A percentile compares a stretch with the other conserved stretches of the same genome.
These are phyloP conservation scores for Trichoderma citrinoviride DNA, from an alignment of 2,329 filamentous ascomycete species.

Conservation along the genomic window DNA sequence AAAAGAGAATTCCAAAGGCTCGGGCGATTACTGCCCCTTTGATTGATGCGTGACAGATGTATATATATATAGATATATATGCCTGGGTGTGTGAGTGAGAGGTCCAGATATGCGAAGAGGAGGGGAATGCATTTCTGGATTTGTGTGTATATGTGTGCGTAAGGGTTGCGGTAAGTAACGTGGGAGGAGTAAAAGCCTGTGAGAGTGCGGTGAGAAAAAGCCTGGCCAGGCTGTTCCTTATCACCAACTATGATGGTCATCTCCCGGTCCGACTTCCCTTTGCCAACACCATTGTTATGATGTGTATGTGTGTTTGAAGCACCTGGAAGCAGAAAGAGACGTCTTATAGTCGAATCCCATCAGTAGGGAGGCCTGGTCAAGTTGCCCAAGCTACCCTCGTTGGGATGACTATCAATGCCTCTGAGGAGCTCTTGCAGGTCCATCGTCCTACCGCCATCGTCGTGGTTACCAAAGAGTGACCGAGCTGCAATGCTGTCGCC, in stretches of 20 bases:
- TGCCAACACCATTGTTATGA: not conserved
- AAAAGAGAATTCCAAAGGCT: not conserved
- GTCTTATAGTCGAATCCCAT: not conserved
- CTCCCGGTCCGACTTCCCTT: not conserved
- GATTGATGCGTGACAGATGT: not conserved
- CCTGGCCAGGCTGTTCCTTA: not conserved
- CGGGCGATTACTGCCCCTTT: not conserved
- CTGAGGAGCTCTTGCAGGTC: conserved; percentile 50
- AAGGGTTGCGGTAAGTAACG: not conserved
- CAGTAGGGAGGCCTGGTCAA: conserved; percentile 52
- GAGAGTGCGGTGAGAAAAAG: not conserved
- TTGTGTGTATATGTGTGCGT: not conserved
- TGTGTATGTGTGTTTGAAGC: not conserved
- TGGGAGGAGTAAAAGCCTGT: too few species aligned
- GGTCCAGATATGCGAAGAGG: not conserved
- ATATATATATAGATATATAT: not conserved
- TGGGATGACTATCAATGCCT: conserved; percentile 49
- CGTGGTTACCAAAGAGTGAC: conserved; percentile 36
- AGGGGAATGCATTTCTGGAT: not conserved
- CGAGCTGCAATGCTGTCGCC: conserved; percentile 39
- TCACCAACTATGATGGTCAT: not conserved
- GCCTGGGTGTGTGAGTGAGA: not conserved
- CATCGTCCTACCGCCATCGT: conserved; percentile 37
- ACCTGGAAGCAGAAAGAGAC: not conserved
- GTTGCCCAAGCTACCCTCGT: conserved; percentile 46